A percentile compares a stretch with the other conserved stretches of the same genome.
Conservation (phyloP, 169 alveolate species). For the Eimeria acervulina region DNA sequence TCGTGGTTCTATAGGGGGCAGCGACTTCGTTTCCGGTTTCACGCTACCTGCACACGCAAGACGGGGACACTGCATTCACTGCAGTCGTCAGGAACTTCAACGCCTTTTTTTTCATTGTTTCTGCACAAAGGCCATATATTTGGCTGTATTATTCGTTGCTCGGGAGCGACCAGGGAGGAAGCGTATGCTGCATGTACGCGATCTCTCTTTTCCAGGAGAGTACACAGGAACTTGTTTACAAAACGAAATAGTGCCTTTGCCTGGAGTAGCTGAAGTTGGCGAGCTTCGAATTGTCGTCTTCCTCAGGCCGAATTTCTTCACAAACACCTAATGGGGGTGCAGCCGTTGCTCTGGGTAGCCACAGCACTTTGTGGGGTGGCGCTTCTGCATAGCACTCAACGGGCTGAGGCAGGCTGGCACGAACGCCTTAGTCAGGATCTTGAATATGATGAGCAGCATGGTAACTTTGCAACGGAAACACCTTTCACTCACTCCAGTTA, state of each 20-base stretch:
- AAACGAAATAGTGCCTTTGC: not conserved
- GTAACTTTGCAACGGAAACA: not conserved
- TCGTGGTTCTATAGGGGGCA: not conserved
- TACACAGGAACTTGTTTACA: not conserved
- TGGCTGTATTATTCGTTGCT: not conserved
- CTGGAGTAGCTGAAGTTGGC: not conserved
- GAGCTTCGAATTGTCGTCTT: not conserved
- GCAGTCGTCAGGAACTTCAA: not conserved
- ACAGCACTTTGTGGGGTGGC: not conserved
- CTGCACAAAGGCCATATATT: not conserved
- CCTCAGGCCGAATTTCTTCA: not conserved
- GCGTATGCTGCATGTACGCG: no score
- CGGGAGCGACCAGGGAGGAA: not conserved
- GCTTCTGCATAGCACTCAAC: not conserved
- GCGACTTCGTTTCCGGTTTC: not conserved
- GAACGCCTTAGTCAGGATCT: not conserved
- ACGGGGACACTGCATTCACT: not conserved
- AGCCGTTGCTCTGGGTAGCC: not conserved
- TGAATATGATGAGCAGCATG: not conserved
- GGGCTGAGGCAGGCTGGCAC: constrained; percentile 4
- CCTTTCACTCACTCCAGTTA: not conserved
- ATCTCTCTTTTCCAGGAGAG: no score
- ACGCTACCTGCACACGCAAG: not conserved
- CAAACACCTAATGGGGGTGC: not conserved
- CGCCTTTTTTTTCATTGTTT: not conserved